Conservation (phyloP, 2,329 filamentous ascomycete genomes). For the Rasamsonia emersonii region DNA sequence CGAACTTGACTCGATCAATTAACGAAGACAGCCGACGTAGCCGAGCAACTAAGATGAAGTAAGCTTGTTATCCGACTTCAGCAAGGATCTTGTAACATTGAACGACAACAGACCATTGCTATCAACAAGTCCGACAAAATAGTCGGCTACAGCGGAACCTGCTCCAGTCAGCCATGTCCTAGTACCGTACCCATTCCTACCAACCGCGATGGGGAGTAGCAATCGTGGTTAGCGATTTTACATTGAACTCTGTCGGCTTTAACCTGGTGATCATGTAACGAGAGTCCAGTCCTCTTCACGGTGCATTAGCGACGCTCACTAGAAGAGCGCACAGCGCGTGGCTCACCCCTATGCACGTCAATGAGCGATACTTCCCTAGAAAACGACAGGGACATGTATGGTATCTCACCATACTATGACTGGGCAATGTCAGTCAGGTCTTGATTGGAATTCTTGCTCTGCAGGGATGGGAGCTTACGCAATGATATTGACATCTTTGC, state of each 20-base stretch:
- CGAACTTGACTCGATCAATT: slow-evolving; percentile 3
- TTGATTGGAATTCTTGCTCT: background rate
- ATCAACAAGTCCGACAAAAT: slow-evolving; percentile 49
- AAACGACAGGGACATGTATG: background rate
- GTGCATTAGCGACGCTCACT: slow-evolving; percentile 6
- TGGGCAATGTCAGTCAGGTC: slow-evolving; percentile 15
- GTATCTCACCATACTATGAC: slow-evolving; percentile 40
- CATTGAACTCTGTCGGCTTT: slow-evolving; percentile 59
- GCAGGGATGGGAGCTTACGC: slow-evolving; percentile 38
- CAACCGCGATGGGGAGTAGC: slow-evolving; percentile 51
- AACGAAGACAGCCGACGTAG: slow-evolving; percentile 6
- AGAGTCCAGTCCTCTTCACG: slow-evolving; percentile 50
- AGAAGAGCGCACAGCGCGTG: slow-evolving; percentile 8
- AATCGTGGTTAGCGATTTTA: slow-evolving; percentile 59
- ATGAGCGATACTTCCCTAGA: too few relatives aligned
- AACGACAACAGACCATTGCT: slow-evolving; percentile 30
- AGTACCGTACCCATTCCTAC: slow-evolving; percentile 1
- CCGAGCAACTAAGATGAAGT: slow-evolving; percentile 5
- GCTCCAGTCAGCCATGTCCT: slow-evolving; percentile 9
- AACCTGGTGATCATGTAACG: slow-evolving; percentile 56
- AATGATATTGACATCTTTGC: slow-evolving; percentile 56
- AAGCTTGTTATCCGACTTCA: background rate
- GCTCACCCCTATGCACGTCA: slow-evolving; percentile 25
- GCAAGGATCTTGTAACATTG: background rate
- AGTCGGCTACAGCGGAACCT: slow-evolving; percentile 55